These are phyloP conservation scores for Eragrostis nindensis DNA, from an alignment of 176 grass and related monocot genomes.

Conservation along the genomic window DNA sequence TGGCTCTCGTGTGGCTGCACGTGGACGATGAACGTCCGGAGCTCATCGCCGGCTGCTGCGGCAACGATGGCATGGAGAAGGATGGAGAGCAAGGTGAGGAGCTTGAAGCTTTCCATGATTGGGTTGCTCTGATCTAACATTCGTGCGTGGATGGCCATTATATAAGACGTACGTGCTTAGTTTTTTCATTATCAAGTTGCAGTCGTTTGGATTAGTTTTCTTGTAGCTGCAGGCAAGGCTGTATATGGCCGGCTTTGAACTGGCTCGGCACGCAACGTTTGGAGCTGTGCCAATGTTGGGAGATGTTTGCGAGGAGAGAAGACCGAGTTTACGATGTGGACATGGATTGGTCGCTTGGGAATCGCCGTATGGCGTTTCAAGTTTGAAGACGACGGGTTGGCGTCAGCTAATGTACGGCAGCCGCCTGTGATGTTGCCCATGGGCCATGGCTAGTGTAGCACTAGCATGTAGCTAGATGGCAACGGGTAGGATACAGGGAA, in stretches of 20 bases:
- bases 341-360: not conserved
- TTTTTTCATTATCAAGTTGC: not conserved
- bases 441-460: too few relatives aligned
- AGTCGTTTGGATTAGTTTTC: not conserved
- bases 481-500: too few relatives aligned
- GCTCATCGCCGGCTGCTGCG: not conserved
- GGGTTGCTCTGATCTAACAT: not conserved
- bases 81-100: conserved; percentile 7
- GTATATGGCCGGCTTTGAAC: conserved; percentile 15
- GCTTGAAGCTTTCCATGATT: conserved; percentile 37
- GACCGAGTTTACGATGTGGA: conserved; percentile 5
- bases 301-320: conserved; percentile 3
- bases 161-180: conserved; percentile 8
- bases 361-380: not conserved
- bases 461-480: too few relatives aligned
- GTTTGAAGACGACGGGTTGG: not conserved
- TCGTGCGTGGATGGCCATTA: not conserved
- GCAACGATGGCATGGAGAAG: not conserved
- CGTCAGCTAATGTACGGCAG: conserved; percentile 5
- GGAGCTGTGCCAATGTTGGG: not conserved
- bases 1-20: conserved; percentile 29
- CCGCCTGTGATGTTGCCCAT: not conserved
- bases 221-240: not conserved
- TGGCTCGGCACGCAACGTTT: not conserved
- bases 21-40: conserved; percentile 47